A percentile compares a stretch with the other conserved stretches of the same genome.
Conservation (phyloP, 495 filamentous ascomycete species). For the Filosporella fistucella region DNA sequence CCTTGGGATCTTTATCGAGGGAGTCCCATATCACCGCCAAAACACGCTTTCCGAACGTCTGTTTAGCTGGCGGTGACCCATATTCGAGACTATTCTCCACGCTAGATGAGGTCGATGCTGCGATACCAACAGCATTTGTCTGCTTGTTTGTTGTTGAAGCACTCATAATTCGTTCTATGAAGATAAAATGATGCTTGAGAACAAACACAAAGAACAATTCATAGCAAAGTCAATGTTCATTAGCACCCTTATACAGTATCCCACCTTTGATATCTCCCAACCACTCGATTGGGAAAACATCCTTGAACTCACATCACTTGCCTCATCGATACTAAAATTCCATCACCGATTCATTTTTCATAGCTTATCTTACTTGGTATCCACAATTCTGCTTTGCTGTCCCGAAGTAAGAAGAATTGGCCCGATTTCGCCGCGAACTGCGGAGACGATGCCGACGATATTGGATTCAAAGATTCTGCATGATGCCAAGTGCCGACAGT, state of each 20-base stretch:
- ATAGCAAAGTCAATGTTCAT: not conserved
- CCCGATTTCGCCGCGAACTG: too few species aligned
- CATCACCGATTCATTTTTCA: not conserved
- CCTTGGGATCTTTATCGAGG: conserved; percentile 56
- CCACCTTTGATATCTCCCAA: too few species aligned
- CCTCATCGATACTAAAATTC: not conserved
- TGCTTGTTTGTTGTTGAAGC: not conserved
- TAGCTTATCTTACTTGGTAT: too few species aligned
- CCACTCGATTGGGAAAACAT: too few species aligned
- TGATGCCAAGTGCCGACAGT: too few species aligned
- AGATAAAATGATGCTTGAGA: too few species aligned
- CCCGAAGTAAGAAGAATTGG: too few species aligned
- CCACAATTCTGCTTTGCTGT: too few species aligned
- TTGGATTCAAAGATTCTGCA: too few species aligned
- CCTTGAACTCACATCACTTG: not conserved
- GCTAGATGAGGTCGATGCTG: not conserved
- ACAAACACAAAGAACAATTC: not conserved
- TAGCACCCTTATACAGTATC: not conserved
- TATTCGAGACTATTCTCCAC: not conserved
- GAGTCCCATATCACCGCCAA: conserved; percentile 51
- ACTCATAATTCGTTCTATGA: too few species aligned
- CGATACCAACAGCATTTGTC: not conserved
- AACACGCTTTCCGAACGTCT: not conserved
- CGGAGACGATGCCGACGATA: too few species aligned
- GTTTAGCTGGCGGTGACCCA: not conserved